These are phyloP conservation scores for Aspergillus mulundensis DNA, from an alignment of 495 filamentous ascomycete species.

Conservation along the genomic window DNA sequence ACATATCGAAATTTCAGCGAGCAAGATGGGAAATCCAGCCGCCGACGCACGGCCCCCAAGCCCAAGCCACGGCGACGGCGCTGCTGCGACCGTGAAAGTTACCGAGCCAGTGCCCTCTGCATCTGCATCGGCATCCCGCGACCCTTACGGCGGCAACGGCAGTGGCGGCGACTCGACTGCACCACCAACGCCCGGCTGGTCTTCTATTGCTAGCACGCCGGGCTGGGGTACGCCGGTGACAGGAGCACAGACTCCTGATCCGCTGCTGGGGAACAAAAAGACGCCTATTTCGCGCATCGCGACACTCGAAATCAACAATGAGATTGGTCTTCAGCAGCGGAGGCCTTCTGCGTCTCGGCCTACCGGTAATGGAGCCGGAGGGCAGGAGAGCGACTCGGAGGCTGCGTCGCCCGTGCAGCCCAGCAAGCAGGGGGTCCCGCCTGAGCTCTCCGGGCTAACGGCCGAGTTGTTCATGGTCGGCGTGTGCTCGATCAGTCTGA, in stretches of 20 bases:
- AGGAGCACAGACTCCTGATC: neutral
- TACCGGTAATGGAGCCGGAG: too few relatives aligned
- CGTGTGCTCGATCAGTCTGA: slow-evolving; percentile 41
- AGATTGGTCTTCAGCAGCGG: neutral
- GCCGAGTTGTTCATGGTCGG: slow-evolving; percentile 38
- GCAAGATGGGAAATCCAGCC: neutral
- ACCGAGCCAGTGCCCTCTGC: neutral
- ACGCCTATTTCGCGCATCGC: neutral
- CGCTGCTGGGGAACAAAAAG: neutral
- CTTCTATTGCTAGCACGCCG: neutral
- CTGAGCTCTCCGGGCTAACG: slow-evolving; percentile 31
- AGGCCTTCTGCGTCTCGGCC: neutral
- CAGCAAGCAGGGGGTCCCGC: slow-evolving; percentile 22
- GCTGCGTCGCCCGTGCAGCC: neutral
- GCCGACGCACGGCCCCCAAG: neutral
- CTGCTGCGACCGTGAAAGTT: neutral
- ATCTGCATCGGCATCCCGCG: neutral
- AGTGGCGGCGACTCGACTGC: neutral
- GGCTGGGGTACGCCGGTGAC: neutral
- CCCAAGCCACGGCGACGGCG: neutral
- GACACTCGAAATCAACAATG: neutral
- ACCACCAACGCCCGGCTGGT: neutral
- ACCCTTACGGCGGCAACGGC: neutral
- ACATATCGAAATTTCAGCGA: too few relatives aligned
- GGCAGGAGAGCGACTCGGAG: neutral